phyloP scores from a whole-genome alignment of 1,284 basidiomycete genomes.

The Quambalaria eucalypti region DNA sequence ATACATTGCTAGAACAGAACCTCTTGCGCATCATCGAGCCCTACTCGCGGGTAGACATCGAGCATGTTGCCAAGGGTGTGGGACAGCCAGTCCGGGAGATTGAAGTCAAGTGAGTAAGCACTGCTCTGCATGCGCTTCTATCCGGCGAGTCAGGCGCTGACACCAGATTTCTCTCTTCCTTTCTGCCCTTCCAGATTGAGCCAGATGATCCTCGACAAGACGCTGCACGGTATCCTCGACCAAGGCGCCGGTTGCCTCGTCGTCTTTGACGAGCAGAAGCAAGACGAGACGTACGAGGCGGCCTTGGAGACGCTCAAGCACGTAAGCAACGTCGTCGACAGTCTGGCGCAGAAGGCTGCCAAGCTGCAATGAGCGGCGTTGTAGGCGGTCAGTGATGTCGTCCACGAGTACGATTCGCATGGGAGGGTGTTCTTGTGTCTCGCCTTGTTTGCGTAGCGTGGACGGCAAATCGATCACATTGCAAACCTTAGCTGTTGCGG shows the following conservation, averaged over 20 bases:
- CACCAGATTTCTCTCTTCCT: background rate
- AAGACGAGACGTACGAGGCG: constrained; percentile 70
- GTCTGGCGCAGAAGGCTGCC: constrained; percentile 60
- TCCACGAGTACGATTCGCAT: no score
- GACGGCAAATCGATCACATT: no score
- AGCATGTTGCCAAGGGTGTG: constrained; percentile 77
- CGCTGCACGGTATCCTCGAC: constrained; percentile 86
- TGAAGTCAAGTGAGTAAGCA: constrained; percentile 69
- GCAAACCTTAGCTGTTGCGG: no score
- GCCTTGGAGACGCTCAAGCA: constrained; percentile 81
- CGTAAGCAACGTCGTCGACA: constrained; percentile 81
- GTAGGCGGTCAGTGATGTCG: no score
- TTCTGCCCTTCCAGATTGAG: constrained; percentile 52
- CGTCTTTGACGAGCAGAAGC: constrained; percentile 67
- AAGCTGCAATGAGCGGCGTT: background rate
- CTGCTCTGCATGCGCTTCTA: background rate
- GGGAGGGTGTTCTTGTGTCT: no score
- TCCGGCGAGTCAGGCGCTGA: background rate
- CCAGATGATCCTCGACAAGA: constrained; percentile 96
- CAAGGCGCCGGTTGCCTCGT: constrained; percentile 86
- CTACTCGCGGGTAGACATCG: constrained; percentile 82
- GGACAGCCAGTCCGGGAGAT: constrained; percentile 84
- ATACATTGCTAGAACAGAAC: constrained; percentile 91
- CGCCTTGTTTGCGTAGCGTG: no score
- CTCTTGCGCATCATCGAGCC: constrained; percentile 88